Conservation (phyloP, 208 protist genomes). For the Leishmania major region DNA sequence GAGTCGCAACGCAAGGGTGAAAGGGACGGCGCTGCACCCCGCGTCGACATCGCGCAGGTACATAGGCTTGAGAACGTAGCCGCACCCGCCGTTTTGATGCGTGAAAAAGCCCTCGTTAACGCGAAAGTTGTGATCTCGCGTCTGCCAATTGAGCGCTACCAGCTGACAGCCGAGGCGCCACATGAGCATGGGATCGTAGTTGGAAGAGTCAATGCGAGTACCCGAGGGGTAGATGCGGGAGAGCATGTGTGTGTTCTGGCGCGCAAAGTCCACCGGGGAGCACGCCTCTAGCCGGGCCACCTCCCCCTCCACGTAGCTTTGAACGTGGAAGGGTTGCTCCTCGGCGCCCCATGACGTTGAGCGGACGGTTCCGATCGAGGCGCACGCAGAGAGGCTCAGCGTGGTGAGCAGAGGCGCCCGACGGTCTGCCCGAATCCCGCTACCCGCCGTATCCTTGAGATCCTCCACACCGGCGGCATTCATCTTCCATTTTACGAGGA, state of each 20-base stretch:
- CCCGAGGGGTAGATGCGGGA: conserved; percentile 93
- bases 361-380: conserved; percentile 43
- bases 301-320: conserved; percentile 60
- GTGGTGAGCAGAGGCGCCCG: conserved; percentile 3
- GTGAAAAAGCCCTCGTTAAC: conserved; percentile 90
- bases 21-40: background rate
- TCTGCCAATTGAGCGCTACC: conserved; percentile 94
- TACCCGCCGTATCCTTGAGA: conserved; percentile 40
- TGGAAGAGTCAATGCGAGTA: conserved; percentile 89
- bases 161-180: conserved; percentile 91
- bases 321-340: conserved; percentile 47
- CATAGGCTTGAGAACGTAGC: conserved; percentile 94
- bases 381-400: conserved; percentile 38
- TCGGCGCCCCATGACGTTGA: conserved; percentile 45
- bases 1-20: conserved; percentile 41
- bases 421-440: conserved; percentile 37
- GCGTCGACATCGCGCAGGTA: conserved; percentile 37
- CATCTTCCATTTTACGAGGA: conserved; percentile 77
- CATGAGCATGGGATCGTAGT: conserved; percentile 87
- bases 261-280: conserved; percentile 29
- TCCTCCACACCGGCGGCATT: conserved; percentile 41
- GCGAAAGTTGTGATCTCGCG: conserved; percentile 51
- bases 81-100: conserved; percentile 90
- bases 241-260: conserved; percentile 74
- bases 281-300: conserved; percentile 17